Conservation (phyloP, 768 basidiomycete species). For the Trametes maxima region DNA sequence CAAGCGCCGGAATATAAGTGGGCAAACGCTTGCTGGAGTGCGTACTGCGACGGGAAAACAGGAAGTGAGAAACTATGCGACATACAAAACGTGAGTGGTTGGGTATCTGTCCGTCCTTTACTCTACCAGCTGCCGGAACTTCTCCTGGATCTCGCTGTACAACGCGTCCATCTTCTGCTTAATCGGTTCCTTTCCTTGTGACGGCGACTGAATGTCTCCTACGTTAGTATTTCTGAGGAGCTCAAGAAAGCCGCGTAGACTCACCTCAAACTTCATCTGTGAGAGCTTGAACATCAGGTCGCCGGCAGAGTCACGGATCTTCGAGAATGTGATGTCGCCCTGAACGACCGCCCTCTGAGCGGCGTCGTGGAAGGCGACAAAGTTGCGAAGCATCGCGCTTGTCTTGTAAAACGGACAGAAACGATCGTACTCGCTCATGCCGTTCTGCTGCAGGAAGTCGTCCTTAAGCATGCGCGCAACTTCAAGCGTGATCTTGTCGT, state of each 20-base stretch:
- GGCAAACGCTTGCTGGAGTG: background rate
- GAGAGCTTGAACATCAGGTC: constrained; percentile 98
- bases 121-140: constrained; percentile 85
- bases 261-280: constrained; percentile 98
- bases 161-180: constrained; percentile 81
- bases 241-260: constrained; percentile 23
- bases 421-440: constrained; percentile 96
- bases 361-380: constrained; percentile 92
- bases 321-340: constrained; percentile 80
- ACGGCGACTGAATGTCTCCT: constrained; percentile 65
- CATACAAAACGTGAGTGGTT: constrained; percentile 18
- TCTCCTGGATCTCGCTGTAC: constrained; percentile 87
- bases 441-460: constrained; percentile 97
- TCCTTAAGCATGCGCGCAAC: constrained; percentile 98
- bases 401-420: constrained; percentile 99
- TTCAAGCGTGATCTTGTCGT: constrained; percentile 97
- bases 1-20: background rate
- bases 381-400: constrained; percentile 91
- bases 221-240: background rate
- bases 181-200: constrained; percentile 84
- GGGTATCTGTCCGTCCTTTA: constrained; percentile 41
- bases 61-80: constrained; percentile 15
- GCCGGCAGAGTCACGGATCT: constrained; percentile 82
- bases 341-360: constrained; percentile 84
- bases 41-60: background rate